Base-by-base conservation (phyloP, 768 basidiomycete species). In the Tylopilus sp. region DNA sequence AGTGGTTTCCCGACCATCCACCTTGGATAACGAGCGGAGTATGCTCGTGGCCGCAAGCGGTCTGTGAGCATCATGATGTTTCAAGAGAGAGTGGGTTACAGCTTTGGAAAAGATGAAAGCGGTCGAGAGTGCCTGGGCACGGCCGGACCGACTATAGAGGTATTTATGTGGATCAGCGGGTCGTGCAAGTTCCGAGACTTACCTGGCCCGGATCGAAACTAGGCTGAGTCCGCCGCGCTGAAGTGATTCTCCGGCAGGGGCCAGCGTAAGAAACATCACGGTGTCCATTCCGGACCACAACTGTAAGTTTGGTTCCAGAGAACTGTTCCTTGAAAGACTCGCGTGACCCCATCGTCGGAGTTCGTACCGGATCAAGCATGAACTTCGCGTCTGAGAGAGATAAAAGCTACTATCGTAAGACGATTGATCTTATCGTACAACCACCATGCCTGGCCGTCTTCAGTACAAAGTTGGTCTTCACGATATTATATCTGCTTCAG, bases 391-490 rank as follows among this genome's bases (percentile, higher is more conserved):
- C 17, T 36, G 34, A 4, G 4, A 34, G 50, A 49, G 48, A 53
- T 51, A 58, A 55, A 52, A 58, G 50, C 49, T 54, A 46, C 38
- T 22, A 4, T 5, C 6, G 38, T 17, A 30, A 21, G 26, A 25
- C n/a, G n/a, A 36, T 36, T n/a, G 17, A n/a, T 34, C 37, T 50
- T 42, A 56, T 54, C 56, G 43, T 25, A 19, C 29, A 16, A 38
- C 45, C 28, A 58, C 52, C 58, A 88, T 88, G 87, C 61, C 80
- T 48, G 84, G 83, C 51, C 84, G 87, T 63, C 80, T 90, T 63
- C 77, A 81, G 64, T 63, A 87, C 73, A 88, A 82, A 74, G 87
- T 81, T 53, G 53, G 67, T 57, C 29, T 29, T 21, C 30, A 41
- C 8, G n/a, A 48, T 36, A 6, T 14, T 22, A 34, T 29, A 25